These are phyloP conservation scores for Globisporangium orthogonon DNA, from an alignment of 352 stramenopile species.

Conservation along the genomic window DNA sequence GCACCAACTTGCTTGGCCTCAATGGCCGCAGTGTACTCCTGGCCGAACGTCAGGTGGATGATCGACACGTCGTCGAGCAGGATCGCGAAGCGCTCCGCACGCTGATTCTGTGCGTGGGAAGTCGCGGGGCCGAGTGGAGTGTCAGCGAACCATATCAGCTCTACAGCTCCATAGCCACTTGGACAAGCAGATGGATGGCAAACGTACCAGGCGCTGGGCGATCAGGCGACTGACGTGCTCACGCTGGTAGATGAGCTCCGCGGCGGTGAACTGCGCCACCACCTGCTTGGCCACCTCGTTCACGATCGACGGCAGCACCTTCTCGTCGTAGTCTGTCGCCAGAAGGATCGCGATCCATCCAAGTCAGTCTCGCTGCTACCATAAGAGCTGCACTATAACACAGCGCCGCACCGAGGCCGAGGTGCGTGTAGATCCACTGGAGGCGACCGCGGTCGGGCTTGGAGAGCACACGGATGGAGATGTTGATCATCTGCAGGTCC, in stretches of 20 bases:
- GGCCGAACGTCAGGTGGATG: constrained; percentile 98
- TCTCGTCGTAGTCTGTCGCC: constrained; percentile 94
- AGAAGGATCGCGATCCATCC: too few species aligned
- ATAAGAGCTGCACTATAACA: too few species aligned
- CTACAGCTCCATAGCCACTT: too few species aligned
- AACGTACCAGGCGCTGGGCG: constrained; percentile 84
- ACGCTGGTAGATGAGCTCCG: constrained; percentile 99
- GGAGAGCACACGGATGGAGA: constrained; percentile 97
- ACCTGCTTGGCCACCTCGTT: constrained; percentile 99
- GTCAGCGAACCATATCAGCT: too few species aligned
- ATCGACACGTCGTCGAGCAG: constrained; percentile 98
- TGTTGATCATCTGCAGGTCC: constrained; percentile 99
- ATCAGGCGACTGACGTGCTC: constrained; percentile 95
- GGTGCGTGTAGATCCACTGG: constrained; percentile 95
- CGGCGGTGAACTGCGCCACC: constrained; percentile 98
- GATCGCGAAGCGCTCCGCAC: constrained; percentile 91
- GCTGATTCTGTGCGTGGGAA: constrained; percentile 43
- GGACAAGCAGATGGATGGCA: not conserved
- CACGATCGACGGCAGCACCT: constrained; percentile 97
- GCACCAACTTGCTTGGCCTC: constrained; percentile 98
- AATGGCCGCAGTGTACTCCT: constrained; percentile 98
- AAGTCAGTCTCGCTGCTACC: not conserved
- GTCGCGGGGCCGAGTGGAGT: constrained; percentile 3
- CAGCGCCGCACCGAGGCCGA: constrained; percentile 78
- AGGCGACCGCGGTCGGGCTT: constrained; percentile 92